Percentiles rank a stretch among this genome's conserved stretches.
phyloP scores from a whole-genome alignment of 208 protist genomes.

The Acanthamoeba healyi region DNA sequence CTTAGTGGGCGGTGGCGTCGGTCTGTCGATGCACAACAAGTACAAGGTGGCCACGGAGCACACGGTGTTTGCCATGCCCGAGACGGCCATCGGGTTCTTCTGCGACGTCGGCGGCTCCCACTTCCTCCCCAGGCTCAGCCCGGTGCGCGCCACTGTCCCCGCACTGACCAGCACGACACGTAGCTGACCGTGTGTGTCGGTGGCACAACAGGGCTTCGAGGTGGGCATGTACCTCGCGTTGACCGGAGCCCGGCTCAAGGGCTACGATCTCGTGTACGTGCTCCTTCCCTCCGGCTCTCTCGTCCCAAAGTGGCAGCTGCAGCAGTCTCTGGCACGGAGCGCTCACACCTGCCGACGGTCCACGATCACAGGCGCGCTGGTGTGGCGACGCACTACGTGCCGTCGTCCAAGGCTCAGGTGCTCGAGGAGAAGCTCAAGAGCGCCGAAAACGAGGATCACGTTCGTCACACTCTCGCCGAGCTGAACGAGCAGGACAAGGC shows the following conservation, averaged over 20 bases:
- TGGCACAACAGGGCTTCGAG: not conserved
- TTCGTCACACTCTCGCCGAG: constrained; percentile 31
- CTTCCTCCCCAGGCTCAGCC: constrained; percentile 76
- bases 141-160: not conserved
- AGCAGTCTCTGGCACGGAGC: too few relatives aligned
- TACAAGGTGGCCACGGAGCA: constrained; percentile 87
- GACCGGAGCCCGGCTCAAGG: constrained; percentile 86
- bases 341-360: not conserved
- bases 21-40: not conserved
- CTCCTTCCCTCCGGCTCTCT: constrained; percentile 34
- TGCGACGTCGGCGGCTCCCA: constrained; percentile 88
- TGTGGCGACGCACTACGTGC: constrained; percentile 87
- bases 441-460: not conserved
- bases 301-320: too few relatives aligned
- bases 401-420: not conserved
- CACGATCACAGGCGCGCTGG: constrained; percentile 49
- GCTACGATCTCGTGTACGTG: constrained; percentile 81
- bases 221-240: constrained; percentile 87
- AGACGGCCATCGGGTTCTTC: constrained; percentile 87
- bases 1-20: too few relatives aligned
- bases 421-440: constrained; percentile 69
- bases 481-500: not conserved
- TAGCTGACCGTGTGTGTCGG: not conserved
- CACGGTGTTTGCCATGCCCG: constrained; percentile 89
- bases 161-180: too few relatives aligned